These are phyloP conservation scores for Guyanaporus albipodus DNA, from an alignment of 768 basidiomycete species.

Conservation along the genomic window DNA sequence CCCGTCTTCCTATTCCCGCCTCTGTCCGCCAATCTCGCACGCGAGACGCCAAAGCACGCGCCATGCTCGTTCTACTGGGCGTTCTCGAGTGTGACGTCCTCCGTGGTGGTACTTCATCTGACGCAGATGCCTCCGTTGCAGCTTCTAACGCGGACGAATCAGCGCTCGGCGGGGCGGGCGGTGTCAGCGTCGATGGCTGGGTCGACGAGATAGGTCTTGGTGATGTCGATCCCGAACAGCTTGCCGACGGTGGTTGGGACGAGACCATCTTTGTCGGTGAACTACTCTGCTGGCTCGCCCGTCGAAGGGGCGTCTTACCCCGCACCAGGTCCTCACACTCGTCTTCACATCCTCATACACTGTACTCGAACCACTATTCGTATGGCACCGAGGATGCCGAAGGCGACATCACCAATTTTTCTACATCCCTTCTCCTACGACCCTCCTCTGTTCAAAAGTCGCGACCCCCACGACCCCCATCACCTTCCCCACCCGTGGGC, in stretches of 20 bases:
- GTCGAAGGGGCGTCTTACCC: slow-evolving; percentile 35
- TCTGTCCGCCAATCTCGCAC: slow-evolving; percentile 36
- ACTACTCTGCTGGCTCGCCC: slow-evolving; percentile 67
- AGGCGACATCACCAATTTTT: slow-evolving; percentile 17
- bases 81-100: slow-evolving; percentile 67
- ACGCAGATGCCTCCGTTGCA: slow-evolving; percentile 4
- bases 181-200: slow-evolving; percentile 30
- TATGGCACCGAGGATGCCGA: slow-evolving; percentile 16
- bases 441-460: slow-evolving; percentile 13
- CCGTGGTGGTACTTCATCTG: slow-evolving; percentile 39
- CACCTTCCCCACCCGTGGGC: neutral
- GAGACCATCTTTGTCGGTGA: slow-evolving; percentile 65
- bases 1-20: slow-evolving; percentile 46
- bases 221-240: slow-evolving; percentile 57
- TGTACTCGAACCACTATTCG: slow-evolving; percentile 20
- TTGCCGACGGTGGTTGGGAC: slow-evolving; percentile 62
- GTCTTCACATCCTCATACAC: slow-evolving; percentile 7
- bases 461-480: neutral
- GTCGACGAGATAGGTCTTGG: slow-evolving; percentile 58
- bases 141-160: slow-evolving; percentile 30
- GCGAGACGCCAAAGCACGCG: slow-evolving; percentile 46
- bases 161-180: slow-evolving; percentile 10
- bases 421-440: slow-evolving; percentile 23
- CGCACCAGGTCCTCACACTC: slow-evolving; percentile 6
- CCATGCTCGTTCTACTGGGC: slow-evolving; percentile 73